Conservation (phyloP, 768 basidiomycete species). For the Lentinula aciculospora region DNA sequence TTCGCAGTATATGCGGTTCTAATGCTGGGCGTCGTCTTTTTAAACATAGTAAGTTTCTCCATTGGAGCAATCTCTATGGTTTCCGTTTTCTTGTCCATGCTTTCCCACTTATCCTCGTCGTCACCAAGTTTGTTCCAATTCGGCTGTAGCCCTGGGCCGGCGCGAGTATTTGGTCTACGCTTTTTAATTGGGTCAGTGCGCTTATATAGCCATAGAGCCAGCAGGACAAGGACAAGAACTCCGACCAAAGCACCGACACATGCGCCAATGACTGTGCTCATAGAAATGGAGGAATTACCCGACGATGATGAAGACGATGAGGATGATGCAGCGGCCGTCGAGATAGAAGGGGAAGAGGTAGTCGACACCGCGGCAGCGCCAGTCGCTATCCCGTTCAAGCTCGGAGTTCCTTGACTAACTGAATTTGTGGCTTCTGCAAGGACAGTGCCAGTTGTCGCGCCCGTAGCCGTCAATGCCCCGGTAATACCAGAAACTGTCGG, state of each 20-base stretch:
- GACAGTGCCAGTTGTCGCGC: neutral
- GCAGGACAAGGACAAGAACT: slow-evolving; percentile 40
- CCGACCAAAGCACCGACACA: slow-evolving; percentile 61
- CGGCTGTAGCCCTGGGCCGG: slow-evolving; percentile 18
- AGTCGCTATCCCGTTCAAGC: slow-evolving; percentile 13
- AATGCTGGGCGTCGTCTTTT: slow-evolving; percentile 50
- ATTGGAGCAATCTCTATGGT: slow-evolving; percentile 37
- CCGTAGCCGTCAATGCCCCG: slow-evolving; percentile 7
- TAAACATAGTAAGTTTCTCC: slow-evolving; percentile 65
- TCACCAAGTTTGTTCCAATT: slow-evolving; percentile 58
- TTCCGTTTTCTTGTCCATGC: slow-evolving; percentile 30
- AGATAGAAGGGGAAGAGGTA: slow-evolving; percentile 12
- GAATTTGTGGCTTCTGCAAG: slow-evolving; percentile 14
- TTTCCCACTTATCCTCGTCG: slow-evolving; percentile 41
- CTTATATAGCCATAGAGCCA: slow-evolving; percentile 50
- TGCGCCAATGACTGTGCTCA: slow-evolving; percentile 54
- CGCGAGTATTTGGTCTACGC: slow-evolving; percentile 37
- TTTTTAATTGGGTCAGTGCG: slow-evolving; percentile 37
- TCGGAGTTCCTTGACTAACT: slow-evolving; percentile 3
- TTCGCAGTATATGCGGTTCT: slow-evolving; percentile 47
- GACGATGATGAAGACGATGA: slow-evolving; percentile 17
- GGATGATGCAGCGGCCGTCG: slow-evolving; percentile 13
- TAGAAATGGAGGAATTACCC: slow-evolving; percentile 27
- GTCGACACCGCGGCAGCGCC: slow-evolving; percentile 12
- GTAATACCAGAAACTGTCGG: slow-evolving; percentile 16